Percentiles rank a stretch among this genome's conserved stretches.
These are phyloP conservation scores for Aspergillus conjunctus DNA, from an alignment of 495 filamentous ascomycete species.

Conservation along the genomic window DNA sequence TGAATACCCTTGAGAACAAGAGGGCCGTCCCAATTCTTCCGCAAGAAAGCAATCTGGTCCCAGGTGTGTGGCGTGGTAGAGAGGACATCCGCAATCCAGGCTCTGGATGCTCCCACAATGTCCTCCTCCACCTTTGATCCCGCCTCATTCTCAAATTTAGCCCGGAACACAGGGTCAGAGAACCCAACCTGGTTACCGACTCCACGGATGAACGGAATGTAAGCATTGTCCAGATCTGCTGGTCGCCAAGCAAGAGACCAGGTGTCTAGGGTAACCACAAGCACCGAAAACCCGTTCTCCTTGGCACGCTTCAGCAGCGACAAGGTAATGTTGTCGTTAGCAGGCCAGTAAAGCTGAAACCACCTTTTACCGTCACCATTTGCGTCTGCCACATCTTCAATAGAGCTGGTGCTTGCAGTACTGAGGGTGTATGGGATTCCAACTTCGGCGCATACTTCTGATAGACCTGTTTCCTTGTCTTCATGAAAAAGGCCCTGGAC, in stretches of 20 bases:
- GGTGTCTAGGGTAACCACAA: constrained; percentile 49
- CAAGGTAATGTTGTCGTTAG: constrained; percentile 58
- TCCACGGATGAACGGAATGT: constrained; percentile 51
- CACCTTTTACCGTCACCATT: constrained; percentile 48
- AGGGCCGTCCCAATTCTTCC: constrained; percentile 62
- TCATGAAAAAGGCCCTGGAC: constrained; percentile 60
- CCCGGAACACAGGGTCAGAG: constrained; percentile 64
- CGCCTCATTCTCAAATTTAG: constrained; percentile 51
- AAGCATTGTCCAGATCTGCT: constrained; percentile 64
- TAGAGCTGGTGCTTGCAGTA: constrained; percentile 54
- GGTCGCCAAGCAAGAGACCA: constrained; percentile 58
- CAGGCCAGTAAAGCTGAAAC: constrained; percentile 74
- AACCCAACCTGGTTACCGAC: constrained; percentile 49
- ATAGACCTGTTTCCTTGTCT: constrained; percentile 56
- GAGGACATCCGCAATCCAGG: constrained; percentile 55
- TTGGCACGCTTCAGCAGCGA: constrained; percentile 65
- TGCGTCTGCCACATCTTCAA: constrained; percentile 56
- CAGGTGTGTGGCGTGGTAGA: constrained; percentile 56
- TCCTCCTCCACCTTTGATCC: constrained; percentile 53
- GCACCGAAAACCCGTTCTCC: constrained; percentile 47
- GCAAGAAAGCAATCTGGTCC: constrained; percentile 58
- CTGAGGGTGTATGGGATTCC: constrained; percentile 59
- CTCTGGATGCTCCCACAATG: constrained; percentile 41
- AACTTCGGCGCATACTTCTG: constrained; percentile 54
- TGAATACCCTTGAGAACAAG: constrained; percentile 55